Evolutionary conservation across 75 land plant genomes (phyloP), one percentile per base, ranked within the genome.

Genomic region (Cupressus sempervirens): DNA sequence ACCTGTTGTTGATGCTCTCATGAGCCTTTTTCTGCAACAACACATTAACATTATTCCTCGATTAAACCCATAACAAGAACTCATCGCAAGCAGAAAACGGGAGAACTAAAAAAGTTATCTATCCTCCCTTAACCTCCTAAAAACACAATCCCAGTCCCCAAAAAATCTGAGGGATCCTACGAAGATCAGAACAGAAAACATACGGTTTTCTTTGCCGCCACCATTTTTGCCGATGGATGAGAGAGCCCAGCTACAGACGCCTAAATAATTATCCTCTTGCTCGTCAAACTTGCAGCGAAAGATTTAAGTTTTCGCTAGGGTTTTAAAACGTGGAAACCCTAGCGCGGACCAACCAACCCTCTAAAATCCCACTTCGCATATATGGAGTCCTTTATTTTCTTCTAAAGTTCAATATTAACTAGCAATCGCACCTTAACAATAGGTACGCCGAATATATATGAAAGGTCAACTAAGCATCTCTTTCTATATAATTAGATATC

Each of bases 1-100:
- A 82, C 74, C 90, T 88, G 84, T 89, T 89, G 84, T 89, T 89
- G 84, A 89, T 89, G 79, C 87, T 85, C 87, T 89, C 90, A 72
- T 89, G 90, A 56, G 91, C 84, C 90, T 88, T 89, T 82, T 89
- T 89, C 89, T 88, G 89, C 29, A 86, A 30, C 26, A 86, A 48
- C 43, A 12, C 7, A 18, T 45, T 30, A 7, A 9, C 45, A 40
- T 58, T n/a, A 26, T 7, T 62, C 67, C 67, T 62, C 67, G 7
- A 14, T 46, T 29, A 43, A 30, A 12, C 48, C 34, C 86, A 40
- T 85, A n/a, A 45, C 48, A 45, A n/a, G 13, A 9, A 16, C 14
- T 10, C 18, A n/a, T 26, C 5, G 43, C 13, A 52, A 23, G 1
- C 4, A 7, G n/a, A 26, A 30, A 6, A 83, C 8, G 35, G 23